phyloP scores from a whole-genome alignment of 352 stramenopile species.

The Phytophthora lateralis region DNA sequence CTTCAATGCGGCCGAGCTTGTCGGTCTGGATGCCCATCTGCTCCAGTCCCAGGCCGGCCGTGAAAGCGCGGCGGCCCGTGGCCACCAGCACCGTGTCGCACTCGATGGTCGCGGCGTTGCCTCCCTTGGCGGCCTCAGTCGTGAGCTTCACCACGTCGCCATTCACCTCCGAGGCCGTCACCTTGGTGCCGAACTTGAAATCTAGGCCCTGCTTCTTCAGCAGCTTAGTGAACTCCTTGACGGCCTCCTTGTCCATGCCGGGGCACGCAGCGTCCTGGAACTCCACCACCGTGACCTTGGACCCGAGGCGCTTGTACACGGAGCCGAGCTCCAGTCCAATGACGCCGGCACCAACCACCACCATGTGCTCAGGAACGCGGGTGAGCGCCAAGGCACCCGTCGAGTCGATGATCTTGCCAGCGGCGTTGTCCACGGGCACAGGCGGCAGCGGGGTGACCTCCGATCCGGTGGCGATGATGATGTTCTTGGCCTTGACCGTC shows the following conservation, averaged over 20 bases:
- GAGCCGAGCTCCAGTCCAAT: slow-evolving; percentile 99
- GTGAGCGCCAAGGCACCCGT: slow-evolving; percentile 95
- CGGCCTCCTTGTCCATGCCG: slow-evolving; percentile 94
- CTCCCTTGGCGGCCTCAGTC: slow-evolving; percentile 88
- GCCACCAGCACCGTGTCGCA: slow-evolving; percentile 84
- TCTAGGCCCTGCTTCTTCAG: slow-evolving; percentile 99
- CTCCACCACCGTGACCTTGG: slow-evolving; percentile 98
- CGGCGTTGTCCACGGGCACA: slow-evolving; percentile 97
- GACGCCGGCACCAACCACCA: slow-evolving; percentile 97
- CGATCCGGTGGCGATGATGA: slow-evolving; percentile 93
- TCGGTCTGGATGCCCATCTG: slow-evolving; percentile 97
- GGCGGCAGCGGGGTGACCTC: slow-evolving; percentile 93
- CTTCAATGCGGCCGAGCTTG: slow-evolving; percentile 96
- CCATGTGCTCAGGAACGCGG: slow-evolving; percentile 94
- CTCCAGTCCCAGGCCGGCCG: slow-evolving; percentile 95
- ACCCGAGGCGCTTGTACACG: slow-evolving; percentile 95
- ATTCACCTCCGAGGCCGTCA: slow-evolving; percentile 92
- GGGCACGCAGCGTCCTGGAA: slow-evolving; percentile 96
- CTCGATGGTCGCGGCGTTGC: slow-evolving; percentile 61
- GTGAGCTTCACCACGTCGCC: slow-evolving; percentile 95
- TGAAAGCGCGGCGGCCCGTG: slow-evolving; percentile 96
- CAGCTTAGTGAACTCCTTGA: slow-evolving; percentile 96
- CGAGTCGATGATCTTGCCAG: slow-evolving; percentile 98
- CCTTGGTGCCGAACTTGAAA: slow-evolving; percentile 98
- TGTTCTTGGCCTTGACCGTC: slow-evolving; percentile 97